Percentiles rank a stretch among this genome's conserved stretches.
These are phyloP conservation scores for Phytophthora sp. DNA, from an alignment of 352 stramenopile genomes.

Conservation along the genomic window DNA sequence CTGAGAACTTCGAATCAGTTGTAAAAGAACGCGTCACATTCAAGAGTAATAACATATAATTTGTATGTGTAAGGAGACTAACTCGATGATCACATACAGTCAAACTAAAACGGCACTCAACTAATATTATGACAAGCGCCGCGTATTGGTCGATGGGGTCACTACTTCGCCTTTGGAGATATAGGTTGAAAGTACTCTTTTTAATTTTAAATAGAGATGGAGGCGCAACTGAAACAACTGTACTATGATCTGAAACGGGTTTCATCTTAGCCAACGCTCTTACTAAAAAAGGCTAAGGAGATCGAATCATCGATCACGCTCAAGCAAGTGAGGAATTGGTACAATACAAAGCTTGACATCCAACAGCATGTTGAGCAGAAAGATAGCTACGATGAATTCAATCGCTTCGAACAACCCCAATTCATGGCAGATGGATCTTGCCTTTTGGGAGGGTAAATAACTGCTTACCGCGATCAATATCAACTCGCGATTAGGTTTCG, in stretches of 20 bases:
- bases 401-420: not conserved
- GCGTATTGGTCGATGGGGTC: too few relatives aligned
- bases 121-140: too few relatives aligned
- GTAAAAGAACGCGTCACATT: not conserved
- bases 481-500: constrained; percentile 1
- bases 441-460: not conserved
- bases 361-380: not conserved
- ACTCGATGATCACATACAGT: too few relatives aligned
- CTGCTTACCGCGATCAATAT: not conserved
- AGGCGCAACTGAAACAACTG: not conserved
- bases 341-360: not conserved
- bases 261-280: not conserved
- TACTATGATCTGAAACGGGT: constrained; percentile 6
- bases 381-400: not conserved
- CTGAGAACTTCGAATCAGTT: too few relatives aligned
- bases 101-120: too few relatives aligned
- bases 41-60: not conserved
- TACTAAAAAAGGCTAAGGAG: not conserved
- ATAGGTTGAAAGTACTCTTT: too few relatives aligned
- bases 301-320: not conserved
- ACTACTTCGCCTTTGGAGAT: too few relatives aligned
- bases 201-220: not conserved
- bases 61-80: too few relatives aligned
- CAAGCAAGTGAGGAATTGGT: not conserved
- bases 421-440: not conserved